Conservation (phyloP, 768 basidiomycete genomes). For the Mycena albidolilacea region DNA sequence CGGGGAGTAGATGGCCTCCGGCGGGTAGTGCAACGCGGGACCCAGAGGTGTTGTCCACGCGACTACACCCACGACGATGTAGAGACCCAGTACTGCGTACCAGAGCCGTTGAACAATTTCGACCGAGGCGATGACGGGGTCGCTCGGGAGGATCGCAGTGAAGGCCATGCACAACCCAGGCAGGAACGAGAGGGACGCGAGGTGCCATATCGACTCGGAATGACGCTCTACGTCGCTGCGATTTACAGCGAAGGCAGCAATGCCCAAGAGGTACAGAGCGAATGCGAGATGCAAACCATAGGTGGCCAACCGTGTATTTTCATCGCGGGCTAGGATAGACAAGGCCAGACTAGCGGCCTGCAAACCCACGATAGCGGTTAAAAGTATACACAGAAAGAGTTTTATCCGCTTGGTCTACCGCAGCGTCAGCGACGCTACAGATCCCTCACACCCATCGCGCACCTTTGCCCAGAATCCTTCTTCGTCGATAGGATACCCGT, state of each 20-base stretch:
- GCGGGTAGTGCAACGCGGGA: conserved; percentile 81
- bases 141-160: conserved; percentile 71
- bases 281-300: conserved; percentile 65
- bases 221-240: conserved; percentile 58
- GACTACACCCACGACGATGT: conserved; percentile 57
- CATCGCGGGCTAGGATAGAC: conserved; percentile 55
- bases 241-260: conserved; percentile 68
- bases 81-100: conserved; percentile 68
- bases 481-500: conserved; percentile 77
- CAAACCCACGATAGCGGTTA: conserved; percentile 63
- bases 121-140: conserved; percentile 51
- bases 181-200: conserved; percentile 68
- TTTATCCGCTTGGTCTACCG: conserved; percentile 74
- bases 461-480: conserved; percentile 73
- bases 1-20: conserved; percentile 81
- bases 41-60: conserved; percentile 77
- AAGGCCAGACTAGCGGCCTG: conserved; percentile 72
- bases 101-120: conserved; percentile 56
- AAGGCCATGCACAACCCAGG: conserved; percentile 61
- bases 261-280: conserved; percentile 70
- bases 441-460: conserved; percentile 36
- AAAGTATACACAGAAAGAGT: conserved; percentile 60
- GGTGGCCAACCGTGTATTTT: conserved; percentile 49
- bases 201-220: conserved; percentile 70
- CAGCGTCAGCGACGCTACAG: background rate